A percentile compares a stretch with the other conserved stretches of the same genome.
Evolutionary conservation across 208 protist genomes (phyloP).

Genomic region (Porcisia deanei): DNA sequence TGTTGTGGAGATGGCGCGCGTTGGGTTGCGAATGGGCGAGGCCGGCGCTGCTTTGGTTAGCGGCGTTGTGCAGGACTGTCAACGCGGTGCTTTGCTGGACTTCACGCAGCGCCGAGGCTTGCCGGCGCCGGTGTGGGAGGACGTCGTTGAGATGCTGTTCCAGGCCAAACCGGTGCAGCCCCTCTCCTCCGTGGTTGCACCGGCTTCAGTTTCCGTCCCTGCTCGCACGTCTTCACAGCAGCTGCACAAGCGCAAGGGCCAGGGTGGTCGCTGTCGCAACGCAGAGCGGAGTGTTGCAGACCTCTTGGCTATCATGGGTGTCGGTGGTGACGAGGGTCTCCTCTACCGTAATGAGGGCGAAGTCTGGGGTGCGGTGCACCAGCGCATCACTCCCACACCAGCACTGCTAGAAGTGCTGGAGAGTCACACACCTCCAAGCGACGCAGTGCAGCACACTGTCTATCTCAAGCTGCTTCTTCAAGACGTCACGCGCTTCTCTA

Average conservation of each 20-base stretch:
- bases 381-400: constrained; percentile 36
- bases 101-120: constrained; percentile 32
- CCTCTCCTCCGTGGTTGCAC: not conserved
- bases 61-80: constrained; percentile 52
- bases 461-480: constrained; percentile 37
- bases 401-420: constrained; percentile 45
- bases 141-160: constrained; percentile 11
- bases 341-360: not conserved
- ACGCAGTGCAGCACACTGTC: constrained; percentile 27
- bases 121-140: constrained; percentile 26
- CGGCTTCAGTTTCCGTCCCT: not conserved
- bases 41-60: constrained; percentile 41
- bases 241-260: not conserved
- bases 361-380: constrained; percentile 9
- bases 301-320: constrained; percentile 4
- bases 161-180: not conserved
- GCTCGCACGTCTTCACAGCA: not conserved
- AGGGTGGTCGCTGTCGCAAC: not conserved
- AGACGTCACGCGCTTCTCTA: constrained; percentile 34
- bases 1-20: constrained; percentile 38
- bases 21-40: constrained; percentile 52
- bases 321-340: not conserved
- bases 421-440: constrained; percentile 32
- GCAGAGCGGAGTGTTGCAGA: no score
- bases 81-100: constrained; percentile 45